Evolutionary conservation across 225 moss, liverwort and hornwort species (phyloP), one percentile per base, ranked within the genome.

Genomic region (Pseudoscleropodium purum): DNA sequence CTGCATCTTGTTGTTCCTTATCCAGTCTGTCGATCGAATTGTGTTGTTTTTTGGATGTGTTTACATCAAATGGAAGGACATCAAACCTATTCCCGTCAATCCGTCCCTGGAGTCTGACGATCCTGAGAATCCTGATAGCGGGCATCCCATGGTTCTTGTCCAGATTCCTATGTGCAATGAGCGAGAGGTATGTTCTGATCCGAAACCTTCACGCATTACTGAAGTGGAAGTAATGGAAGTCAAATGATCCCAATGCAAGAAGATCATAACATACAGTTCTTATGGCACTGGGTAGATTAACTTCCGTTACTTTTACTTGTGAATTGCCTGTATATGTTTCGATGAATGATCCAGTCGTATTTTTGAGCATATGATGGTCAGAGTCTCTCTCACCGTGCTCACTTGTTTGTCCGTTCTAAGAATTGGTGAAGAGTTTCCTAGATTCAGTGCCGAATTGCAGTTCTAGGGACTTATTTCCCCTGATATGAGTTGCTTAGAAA

Each of bases 91-190:
- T 77, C 96, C 98, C 56, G 89, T 91, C 10, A 94, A 94, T 54
- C 90, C 94, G 30, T 94, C 96, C 39, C 90, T 98, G 62, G 94
- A 96, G 84, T 95, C 97, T 33, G 96, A 97, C 54, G 98, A 98
- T 90, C 61, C 88, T 33, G 98, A 98, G 88, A 91, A 95, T 89
- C 97, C 98, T 26, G 96, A 97, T 85, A 93, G 94, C 57, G 96
- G 94, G 4, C 96, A 96, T 85, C 98, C 98, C 18, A 97, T 96
- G 97, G 95, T 96, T 83, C 94, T 98, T 76, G 91, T 98, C 83
- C 98, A 98, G 92, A 98, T 98, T 86, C 98, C 98, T 10, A 98
- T 98, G 98, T 98, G 98, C 93, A 98, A 98, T 89, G 98, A 98
- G 90, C 94, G 97, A 94, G 98, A 98, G 98, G 98, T 98, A 92